Percentiles rank a stretch among this genome's conserved stretches.
Conservation (phyloP, 768 basidiomycete species). For the Pleurotus platypus region DNA sequence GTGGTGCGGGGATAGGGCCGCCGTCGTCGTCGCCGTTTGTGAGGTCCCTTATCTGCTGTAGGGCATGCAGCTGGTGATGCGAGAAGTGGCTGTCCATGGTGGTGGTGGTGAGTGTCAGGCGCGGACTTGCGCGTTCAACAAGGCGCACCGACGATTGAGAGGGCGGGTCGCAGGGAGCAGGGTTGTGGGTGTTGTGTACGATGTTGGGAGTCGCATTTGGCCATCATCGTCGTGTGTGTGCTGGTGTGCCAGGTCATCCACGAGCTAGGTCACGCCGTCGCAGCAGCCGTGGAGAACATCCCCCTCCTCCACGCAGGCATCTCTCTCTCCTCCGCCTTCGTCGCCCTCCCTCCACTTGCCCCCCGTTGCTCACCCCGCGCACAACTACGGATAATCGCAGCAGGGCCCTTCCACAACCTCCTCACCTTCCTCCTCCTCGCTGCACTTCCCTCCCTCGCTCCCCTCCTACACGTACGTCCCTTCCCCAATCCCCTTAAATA, state of each 20-base stretch:
- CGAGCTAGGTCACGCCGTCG: conserved; percentile 76
- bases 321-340: conserved; percentile 74
- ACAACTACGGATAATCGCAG: conserved; percentile 61
- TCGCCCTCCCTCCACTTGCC: conserved; percentile 40
- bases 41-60: conserved; percentile 51
- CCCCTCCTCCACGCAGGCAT: conserved; percentile 60
- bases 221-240: conserved; percentile 59
- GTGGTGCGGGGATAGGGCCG: conserved; percentile 13
- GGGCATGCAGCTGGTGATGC: conserved; percentile 25
- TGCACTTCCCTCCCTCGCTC: conserved; percentile 3
- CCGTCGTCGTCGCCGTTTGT: conserved; percentile 54
- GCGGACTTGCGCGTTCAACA: not conserved
- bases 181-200: conserved; percentile 32
- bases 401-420: conserved; percentile 80
- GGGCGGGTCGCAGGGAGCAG: too few species aligned
- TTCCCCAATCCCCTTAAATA: too few species aligned
- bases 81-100: too few species aligned
- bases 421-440: conserved; percentile 49
- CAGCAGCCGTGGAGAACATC: conserved; percentile 70
- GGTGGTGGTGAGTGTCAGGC: not conserved
- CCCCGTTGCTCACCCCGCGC: not conserved
- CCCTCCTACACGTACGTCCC: conserved; percentile 24
- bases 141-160: too few species aligned
- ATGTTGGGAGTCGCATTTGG: conserved; percentile 55
- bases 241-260: conserved; percentile 68